These are phyloP conservation scores for Microcyclospora pomicola DNA, from an alignment of 2,329 filamentous ascomycete species.

Conservation along the genomic window DNA sequence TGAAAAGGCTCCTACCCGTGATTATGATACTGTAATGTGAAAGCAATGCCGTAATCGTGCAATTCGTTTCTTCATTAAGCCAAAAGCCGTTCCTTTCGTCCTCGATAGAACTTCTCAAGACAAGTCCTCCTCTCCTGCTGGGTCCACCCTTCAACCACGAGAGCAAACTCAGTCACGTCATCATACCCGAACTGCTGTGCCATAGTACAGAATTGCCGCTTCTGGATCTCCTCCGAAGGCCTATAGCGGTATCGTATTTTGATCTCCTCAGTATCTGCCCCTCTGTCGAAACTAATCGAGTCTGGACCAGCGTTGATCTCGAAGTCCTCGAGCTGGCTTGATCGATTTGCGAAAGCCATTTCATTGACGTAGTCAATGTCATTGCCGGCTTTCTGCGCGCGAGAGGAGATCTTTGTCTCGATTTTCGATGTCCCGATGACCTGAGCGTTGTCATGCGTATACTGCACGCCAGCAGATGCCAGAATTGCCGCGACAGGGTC, in stretches of 20 bases:
- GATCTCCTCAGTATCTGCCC: conserved; percentile 5
- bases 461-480: conserved; percentile 74
- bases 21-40: too few species aligned
- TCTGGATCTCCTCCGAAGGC: conserved; percentile 59
- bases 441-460: conserved; percentile 92
- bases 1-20: too few species aligned
- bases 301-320: not conserved
- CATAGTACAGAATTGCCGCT: conserved; percentile 84
- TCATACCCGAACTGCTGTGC: conserved; percentile 63
- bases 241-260: conserved; percentile 47
- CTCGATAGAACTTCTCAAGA: conserved; percentile 66
- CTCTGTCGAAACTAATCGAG: not conserved
- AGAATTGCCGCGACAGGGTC: conserved; percentile 85
- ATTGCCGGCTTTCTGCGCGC: conserved; percentile 50
- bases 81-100: conserved; percentile 36
- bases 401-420: conserved; percentile 70
- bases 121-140: conserved; percentile 66
- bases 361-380: conserved; percentile 37
- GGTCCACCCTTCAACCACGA: conserved; percentile 83
- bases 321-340: not conserved
- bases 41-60: too few species aligned
- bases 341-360: conserved; percentile 1
- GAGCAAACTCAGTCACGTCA: conserved; percentile 68
- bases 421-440: conserved; percentile 85
- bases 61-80: not conserved